These are phyloP conservation scores for Exidia glandulosa DNA, from an alignment of 768 basidiomycete genomes.

Conservation along the genomic window DNA sequence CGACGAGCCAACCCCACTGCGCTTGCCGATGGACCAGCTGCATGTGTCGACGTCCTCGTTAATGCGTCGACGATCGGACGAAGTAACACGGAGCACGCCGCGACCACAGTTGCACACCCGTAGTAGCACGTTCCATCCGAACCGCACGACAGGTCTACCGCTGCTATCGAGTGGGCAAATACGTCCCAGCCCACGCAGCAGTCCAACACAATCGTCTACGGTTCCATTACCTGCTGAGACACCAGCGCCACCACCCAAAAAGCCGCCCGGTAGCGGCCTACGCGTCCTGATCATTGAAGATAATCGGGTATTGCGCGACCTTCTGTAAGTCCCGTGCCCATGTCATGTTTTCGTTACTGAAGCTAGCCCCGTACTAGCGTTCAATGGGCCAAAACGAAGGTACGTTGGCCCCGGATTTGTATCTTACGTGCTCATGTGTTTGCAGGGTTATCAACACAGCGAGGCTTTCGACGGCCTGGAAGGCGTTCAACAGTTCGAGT, in stretches of 20 bases:
- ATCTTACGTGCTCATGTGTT: no score
- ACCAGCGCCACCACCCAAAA: conserved; percentile 38
- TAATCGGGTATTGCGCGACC: conserved; percentile 70
- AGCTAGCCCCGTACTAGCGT: background rate
- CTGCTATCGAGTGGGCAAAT: conserved; percentile 18
- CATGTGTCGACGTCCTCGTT: background rate
- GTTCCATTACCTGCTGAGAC: conserved; percentile 7
- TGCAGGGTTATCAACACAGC: conserved; percentile 65
- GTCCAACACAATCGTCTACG: background rate
- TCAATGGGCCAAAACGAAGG: background rate
- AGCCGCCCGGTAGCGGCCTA: conserved; percentile 33
- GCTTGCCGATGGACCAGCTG: background rate
- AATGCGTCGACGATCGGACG: background rate
- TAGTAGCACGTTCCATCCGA: background rate
- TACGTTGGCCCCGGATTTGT: conserved; percentile 11
- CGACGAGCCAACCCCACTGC: background rate
- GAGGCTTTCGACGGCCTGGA: conserved; percentile 79
- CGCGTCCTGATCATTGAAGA: conserved; percentile 84
- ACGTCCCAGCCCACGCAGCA: conserved; percentile 25
- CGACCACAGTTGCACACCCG: background rate
- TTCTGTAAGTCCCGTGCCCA: conserved; percentile 47
- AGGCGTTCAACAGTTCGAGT: conserved; percentile 64
- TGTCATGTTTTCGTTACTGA: background rate
- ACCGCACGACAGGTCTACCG: background rate
- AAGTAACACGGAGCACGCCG: background rate